Evolutionary conservation across 371 early-diverging fungal genomes (phyloP).

Genomic region (Saksenaea vasiformis): DNA sequence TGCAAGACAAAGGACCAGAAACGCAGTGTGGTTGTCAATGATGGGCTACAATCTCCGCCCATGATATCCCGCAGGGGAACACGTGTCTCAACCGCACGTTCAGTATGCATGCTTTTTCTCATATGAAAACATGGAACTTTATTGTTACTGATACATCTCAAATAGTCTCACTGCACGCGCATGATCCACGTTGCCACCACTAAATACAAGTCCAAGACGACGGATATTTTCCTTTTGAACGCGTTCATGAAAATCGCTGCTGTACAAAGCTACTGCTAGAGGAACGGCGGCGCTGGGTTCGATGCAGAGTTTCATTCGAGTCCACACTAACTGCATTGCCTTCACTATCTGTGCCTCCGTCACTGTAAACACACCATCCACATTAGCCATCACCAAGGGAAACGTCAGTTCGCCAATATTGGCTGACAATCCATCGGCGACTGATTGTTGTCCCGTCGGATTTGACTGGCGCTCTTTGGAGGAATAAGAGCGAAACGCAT

Average conservation of each 20-base stretch:
- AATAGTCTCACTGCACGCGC: conserved; percentile 24
- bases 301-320: conserved; percentile 52
- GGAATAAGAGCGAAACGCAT: conserved; percentile 34
- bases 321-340: conserved; percentile 54
- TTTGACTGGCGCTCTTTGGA: conserved; percentile 18
- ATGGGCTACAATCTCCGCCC: not conserved
- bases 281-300: conserved; percentile 60
- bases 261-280: conserved; percentile 49
- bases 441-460: conserved; percentile 20
- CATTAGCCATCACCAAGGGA: conserved; percentile 38
- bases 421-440: conserved; percentile 45
- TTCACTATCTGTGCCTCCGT: conserved; percentile 52
- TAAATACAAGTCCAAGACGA: conserved; percentile 42
- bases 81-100: not conserved
- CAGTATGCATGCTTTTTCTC: not conserved
- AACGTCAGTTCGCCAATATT: conserved; percentile 49
- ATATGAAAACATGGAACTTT: not conserved
- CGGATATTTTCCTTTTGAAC: conserved; percentile 16
- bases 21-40: not conserved
- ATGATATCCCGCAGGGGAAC: not conserved
- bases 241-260: conserved; percentile 31
- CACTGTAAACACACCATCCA: conserved; percentile 57
- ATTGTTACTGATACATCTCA: conserved; percentile 7
- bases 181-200: conserved; percentile 50
- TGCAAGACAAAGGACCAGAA: not conserved